A percentile compares a stretch with the other conserved stretches of the same genome.
These are phyloP conservation scores for Balansia obtecta DNA, from an alignment of 2,329 filamentous ascomycete species.

Conservation along the genomic window DNA sequence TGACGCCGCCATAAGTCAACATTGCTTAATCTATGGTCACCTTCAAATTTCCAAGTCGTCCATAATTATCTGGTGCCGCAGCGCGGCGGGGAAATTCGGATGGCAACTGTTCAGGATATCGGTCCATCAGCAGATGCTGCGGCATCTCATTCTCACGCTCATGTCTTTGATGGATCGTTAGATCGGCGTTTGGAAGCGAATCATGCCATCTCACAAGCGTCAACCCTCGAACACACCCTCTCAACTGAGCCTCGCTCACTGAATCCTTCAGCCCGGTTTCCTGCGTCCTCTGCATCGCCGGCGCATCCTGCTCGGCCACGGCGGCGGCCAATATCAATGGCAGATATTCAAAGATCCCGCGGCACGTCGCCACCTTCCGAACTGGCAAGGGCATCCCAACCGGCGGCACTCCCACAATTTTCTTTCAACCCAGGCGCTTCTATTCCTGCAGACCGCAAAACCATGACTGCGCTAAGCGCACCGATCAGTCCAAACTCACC, in stretches of 20 bases:
- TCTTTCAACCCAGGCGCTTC: conserved; percentile 41
- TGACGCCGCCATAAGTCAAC: not conserved
- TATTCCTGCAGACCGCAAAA: conserved; percentile 19
- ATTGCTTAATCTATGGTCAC: conserved; percentile 26
- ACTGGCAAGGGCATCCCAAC: conserved; percentile 14
- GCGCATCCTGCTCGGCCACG: conserved; percentile 32
- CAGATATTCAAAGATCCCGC: conserved; percentile 29
- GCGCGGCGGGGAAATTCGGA: conserved; percentile 31
- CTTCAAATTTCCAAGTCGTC: conserved; percentile 22
- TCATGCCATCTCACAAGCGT: not conserved
- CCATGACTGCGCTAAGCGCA: conserved; percentile 34
- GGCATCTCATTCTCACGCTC: not conserved
- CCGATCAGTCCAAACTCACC: conserved; percentile 42
- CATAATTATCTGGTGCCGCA: conserved; percentile 33
- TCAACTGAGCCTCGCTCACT: conserved; percentile 29
- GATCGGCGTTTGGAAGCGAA: not conserved
- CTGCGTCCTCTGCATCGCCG: conserved; percentile 31
- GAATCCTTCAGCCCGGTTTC: conserved; percentile 56
- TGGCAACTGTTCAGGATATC: conserved; percentile 29
- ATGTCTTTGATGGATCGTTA: conserved; percentile 11
- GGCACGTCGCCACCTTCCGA: conserved; percentile 16
- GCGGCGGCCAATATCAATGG: conserved; percentile 40
- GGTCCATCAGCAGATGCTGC: conserved; percentile 21
- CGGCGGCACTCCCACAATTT: conserved; percentile 39
- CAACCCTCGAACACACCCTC: not conserved